These are phyloP conservation scores for Uromyces viciae-fabae DNA, from an alignment of 1,284 basidiomycete species.

Conservation along the genomic window DNA sequence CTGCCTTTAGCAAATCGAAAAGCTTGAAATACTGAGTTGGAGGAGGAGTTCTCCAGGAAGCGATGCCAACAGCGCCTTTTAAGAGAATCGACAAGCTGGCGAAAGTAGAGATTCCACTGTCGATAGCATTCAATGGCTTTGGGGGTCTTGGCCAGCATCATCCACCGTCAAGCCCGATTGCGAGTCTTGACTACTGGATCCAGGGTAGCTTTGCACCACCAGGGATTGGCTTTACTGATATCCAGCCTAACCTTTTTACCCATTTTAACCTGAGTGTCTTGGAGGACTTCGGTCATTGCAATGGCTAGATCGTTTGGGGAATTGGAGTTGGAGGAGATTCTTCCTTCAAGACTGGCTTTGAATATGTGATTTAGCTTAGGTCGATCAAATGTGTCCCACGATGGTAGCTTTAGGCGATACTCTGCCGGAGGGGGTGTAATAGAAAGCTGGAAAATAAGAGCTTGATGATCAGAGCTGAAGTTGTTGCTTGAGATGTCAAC, in stretches of 20 bases:
- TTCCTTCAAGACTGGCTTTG: no score
- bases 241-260: background rate
- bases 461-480: no score
- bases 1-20: background rate
- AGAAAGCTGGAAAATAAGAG: no score
- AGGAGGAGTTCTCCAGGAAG: background rate
- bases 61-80: background rate
- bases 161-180: conserved; percentile 13
- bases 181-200: background rate
- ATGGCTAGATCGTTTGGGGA: background rate
- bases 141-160: background rate
- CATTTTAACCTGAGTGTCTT: background rate
- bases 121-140: conserved; percentile 1
- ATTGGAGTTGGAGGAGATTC: background rate
- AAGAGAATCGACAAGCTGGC: background rate
- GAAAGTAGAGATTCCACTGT: conserved; percentile 10
- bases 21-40: background rate
- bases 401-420: background rate
- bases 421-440: no score
- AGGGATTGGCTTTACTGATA: background rate
- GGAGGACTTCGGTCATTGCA: background rate
- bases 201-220: conserved; percentile 2
- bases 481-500: no score
- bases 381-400: background rate
- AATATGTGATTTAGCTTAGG: no score